Conservation (phyloP, 2,329 filamentous ascomycete genomes). For the Fusarium luffae region DNA sequence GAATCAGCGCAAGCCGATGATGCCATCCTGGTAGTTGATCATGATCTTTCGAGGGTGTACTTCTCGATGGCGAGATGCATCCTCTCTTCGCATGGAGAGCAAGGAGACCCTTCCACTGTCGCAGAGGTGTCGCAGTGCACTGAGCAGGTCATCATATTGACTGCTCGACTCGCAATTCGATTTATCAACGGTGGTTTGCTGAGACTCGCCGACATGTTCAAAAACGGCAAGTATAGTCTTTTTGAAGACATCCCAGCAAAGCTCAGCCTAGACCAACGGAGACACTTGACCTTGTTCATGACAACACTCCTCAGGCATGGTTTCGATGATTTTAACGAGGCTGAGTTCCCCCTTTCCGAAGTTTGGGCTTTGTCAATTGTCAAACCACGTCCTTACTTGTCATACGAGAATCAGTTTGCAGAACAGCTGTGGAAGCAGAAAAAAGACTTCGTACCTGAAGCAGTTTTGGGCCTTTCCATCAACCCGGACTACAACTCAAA, state of each 20-base stretch:
- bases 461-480: slow-evolving; percentile 51
- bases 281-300: slow-evolving; percentile 63
- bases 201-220: slow-evolving; percentile 59
- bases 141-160: slow-evolving; percentile 59
- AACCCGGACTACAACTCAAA: slow-evolving; percentile 62
- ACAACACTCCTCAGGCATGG: slow-evolving; percentile 60
- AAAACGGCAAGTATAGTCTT: slow-evolving; percentile 59
- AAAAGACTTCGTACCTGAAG: slow-evolving; percentile 57
- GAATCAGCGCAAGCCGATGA: slow-evolving; percentile 60
- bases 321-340: slow-evolving; percentile 59
- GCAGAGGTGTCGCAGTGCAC: slow-evolving; percentile 50
- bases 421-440: slow-evolving; percentile 57
- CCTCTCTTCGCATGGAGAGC: slow-evolving; percentile 41
- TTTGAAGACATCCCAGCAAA: slow-evolving; percentile 58
- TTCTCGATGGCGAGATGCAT: slow-evolving; percentile 60
- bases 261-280: slow-evolving; percentile 56
- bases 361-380: slow-evolving; percentile 65
- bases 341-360: slow-evolving; percentile 59
- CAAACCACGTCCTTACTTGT: slow-evolving; percentile 59
- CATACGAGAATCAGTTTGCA: slow-evolving; percentile 63
- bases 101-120: slow-evolving; percentile 17
- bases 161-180: slow-evolving; percentile 58
- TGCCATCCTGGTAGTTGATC: slow-evolving; percentile 59
- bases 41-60: slow-evolving; percentile 58
- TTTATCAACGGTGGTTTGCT: slow-evolving; percentile 59